Evolutionary conservation across 371 early-diverging fungal species (phyloP), one percentile per base, ranked within the genome.

Genomic region (Mortierella sp.): DNA sequence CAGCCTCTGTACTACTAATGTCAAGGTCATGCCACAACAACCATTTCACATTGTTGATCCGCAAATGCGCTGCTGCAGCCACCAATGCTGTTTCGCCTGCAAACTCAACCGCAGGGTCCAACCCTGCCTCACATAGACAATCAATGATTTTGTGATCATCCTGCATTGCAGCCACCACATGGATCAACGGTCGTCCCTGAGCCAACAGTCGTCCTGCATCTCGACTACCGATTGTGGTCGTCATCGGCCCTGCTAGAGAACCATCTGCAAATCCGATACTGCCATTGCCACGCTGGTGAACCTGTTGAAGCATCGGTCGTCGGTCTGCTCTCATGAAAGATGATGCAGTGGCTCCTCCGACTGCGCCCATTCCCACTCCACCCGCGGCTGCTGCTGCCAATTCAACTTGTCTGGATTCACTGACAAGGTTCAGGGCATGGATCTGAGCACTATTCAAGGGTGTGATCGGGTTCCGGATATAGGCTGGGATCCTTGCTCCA

Each of bases 81-180:
- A 72, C 80, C 16, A 79, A 45, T 2, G 80, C 80, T 4, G 80
- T 79, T 57, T 79, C 80, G 19, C 80, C 80, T 14, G 66, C 73
- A 73, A 79, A 79, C 1, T 66, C 53, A 37, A 79, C 66, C 11
- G 80, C 73, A 1, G 80, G 80, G 48, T 79, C 73, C 57, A 79
- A 25, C 6, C 80, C 80, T 1, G 80, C 80, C 21, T 79, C 80
- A n/a, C 80, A 79, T 16, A 79, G 70, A 60, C 80, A 79, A 25
- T 79, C 80, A 57, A 79, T 45, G 43, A 79, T 70, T 26, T 73
- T 43, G 21, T 73, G 66, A 18, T 79, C 73, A 48, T 79, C 80
- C 57, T 79, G 80, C 80, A 79, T 79, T 1, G 80, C 80, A 1
- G 80, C 73, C 52, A 73, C 80, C 0, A 79, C 74, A 45, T 79